A percentile compares a stretch with the other conserved stretches of the same genome.
Evolutionary conservation across 345 rosid genomes (phyloP).

Genomic region (Microthlaspi erraticum): DNA sequence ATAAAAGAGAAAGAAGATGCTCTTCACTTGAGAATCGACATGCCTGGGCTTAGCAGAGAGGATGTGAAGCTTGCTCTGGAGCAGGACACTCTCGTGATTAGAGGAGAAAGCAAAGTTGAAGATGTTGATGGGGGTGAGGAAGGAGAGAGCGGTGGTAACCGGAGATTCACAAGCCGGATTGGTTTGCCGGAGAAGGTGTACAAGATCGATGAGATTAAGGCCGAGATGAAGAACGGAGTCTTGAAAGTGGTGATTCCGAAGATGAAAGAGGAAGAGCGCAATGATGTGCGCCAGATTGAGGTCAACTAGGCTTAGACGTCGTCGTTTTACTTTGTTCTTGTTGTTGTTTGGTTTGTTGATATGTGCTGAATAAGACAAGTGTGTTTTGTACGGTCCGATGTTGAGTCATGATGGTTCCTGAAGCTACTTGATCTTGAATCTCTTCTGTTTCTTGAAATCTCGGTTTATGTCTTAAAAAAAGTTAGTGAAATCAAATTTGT

Average conservation of each 20-base stretch:
- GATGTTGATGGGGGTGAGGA: slow-evolving; percentile 23
- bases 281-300: slow-evolving; percentile 54
- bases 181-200: slow-evolving; percentile 43
- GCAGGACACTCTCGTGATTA: slow-evolving; percentile 64
- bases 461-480: no score
- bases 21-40: slow-evolving; percentile 49
- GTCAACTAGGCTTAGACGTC: slow-evolving; percentile 40
- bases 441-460: background rate
- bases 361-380: slow-evolving; percentile 4
- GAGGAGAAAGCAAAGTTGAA: slow-evolving; percentile 63
- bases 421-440: background rate
- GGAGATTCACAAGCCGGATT: slow-evolving; percentile 59
- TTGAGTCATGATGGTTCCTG: background rate
- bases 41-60: slow-evolving; percentile 68
- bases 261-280: slow-evolving; percentile 65
- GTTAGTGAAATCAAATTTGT: no score
- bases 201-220: slow-evolving; percentile 57
- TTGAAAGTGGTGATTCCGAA: slow-evolving; percentile 77
- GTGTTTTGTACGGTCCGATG: background rate
- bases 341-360: background rate
- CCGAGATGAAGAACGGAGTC: slow-evolving; percentile 94
- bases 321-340: background rate
- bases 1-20: slow-evolving; percentile 57
- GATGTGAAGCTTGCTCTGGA: slow-evolving; percentile 64
- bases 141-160: slow-evolving; percentile 28